These are phyloP conservation scores for Candida arabinofermentans DNA, from an alignment of 805 yeast species.

Conservation along the genomic window DNA sequence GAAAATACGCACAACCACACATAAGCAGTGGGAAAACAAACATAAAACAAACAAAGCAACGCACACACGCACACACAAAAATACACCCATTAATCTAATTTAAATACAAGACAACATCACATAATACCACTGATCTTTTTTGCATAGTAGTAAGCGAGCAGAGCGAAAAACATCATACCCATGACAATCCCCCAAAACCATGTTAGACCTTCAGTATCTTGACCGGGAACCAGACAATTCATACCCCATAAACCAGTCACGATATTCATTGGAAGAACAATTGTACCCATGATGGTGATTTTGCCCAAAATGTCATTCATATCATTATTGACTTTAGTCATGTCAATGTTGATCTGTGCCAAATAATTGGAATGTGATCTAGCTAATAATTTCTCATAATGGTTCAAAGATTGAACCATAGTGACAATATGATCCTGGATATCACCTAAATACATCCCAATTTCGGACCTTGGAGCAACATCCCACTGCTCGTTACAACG, in stretches of 20 bases:
- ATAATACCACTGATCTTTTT: constrained; percentile 36
- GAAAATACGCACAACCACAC: no score
- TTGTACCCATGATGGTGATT: constrained; percentile 89
- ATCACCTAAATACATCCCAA: constrained; percentile 93
- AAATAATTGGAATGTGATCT: constrained; percentile 94
- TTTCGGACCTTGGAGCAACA: constrained; percentile 75
- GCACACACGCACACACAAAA: background rate
- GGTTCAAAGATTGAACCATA: constrained; percentile 93
- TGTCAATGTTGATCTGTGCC: constrained; percentile 95
- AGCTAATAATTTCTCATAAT: constrained; percentile 89
- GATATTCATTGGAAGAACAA: constrained; percentile 90
- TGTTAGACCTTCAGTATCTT: constrained; percentile 50
- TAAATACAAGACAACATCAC: constrained; percentile 2
- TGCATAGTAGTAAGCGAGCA: constrained; percentile 44
- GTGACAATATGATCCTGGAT: constrained; percentile 96
- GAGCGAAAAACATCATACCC: constrained; percentile 45
- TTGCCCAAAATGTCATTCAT: constrained; percentile 95
- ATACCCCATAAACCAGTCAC: constrained; percentile 98
- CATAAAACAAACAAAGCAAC: no score
- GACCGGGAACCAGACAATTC: constrained; percentile 97
- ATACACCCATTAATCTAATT: background rate
- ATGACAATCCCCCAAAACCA: constrained; percentile 61
- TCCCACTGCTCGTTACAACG: constrained; percentile 84
- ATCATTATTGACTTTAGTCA: constrained; percentile 95
- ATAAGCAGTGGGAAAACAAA: no score